These are phyloP conservation scores for Raffaelea arxii DNA, from an alignment of 2,329 filamentous ascomycete genomes.

Conservation along the genomic window DNA sequence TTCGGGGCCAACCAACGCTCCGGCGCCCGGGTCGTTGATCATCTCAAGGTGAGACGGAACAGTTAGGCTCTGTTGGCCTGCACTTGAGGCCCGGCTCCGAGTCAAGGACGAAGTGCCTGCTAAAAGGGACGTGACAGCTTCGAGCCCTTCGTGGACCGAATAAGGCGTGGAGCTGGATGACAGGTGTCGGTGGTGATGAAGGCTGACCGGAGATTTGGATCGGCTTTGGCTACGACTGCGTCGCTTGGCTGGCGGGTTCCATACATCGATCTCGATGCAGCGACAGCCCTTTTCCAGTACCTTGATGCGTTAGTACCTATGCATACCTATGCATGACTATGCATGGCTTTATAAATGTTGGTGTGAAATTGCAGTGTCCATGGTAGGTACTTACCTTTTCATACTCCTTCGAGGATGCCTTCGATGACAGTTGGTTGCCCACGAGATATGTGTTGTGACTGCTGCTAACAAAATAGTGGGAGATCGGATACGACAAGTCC, in stretches of 20 bases:
- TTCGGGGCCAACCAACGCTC: neutral
- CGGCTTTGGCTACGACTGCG: slow-evolving; percentile 25
- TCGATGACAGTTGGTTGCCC: slow-evolving; percentile 75
- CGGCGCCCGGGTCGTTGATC: neutral
- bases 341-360: too few species aligned
- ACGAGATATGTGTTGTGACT: slow-evolving; percentile 92
- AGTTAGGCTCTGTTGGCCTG: slow-evolving; percentile 16
- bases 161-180: slow-evolving; percentile 24
- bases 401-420: slow-evolving; percentile 70
- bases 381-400: slow-evolving; percentile 56
- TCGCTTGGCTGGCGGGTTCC: slow-evolving; percentile 55
- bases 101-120: slow-evolving; percentile 15
- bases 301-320: too few species aligned
- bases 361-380: too few species aligned
- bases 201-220: slow-evolving; percentile 28
- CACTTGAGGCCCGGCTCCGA: slow-evolving; percentile 31
- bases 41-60: neutral
- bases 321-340: too few species aligned
- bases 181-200: slow-evolving; percentile 38
- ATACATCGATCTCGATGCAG: slow-evolving; percentile 92
- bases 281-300: slow-evolving; percentile 69
- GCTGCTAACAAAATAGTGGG: slow-evolving; percentile 88
- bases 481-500: slow-evolving; percentile 60
- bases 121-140: slow-evolving; percentile 15
- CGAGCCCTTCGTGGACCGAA: slow-evolving; percentile 31